Percentiles rank a stretch among this genome's conserved stretches.
Conservation (phyloP, 108 stramenopile genomes). For the Pseudonitzschia pungens region DNA sequence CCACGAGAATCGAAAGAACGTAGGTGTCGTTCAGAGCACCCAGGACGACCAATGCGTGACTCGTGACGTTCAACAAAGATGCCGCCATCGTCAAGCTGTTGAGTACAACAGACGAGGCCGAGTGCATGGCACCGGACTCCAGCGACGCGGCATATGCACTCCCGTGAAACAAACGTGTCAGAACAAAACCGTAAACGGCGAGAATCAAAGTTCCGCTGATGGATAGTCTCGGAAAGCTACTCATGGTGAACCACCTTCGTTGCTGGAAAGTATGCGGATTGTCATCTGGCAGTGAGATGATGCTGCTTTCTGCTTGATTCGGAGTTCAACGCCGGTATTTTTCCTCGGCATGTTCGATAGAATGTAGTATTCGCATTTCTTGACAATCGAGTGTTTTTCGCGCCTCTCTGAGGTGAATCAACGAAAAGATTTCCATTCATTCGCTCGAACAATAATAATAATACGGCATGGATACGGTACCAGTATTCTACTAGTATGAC, state of each 20-base stretch:
- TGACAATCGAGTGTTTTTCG: too few relatives aligned
- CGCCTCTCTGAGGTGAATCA: too few relatives aligned
- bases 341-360: too few relatives aligned
- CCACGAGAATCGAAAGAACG: conserved; percentile 6
- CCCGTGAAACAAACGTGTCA: not conserved
- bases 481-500: too few relatives aligned
- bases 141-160: not conserved
- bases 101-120: not conserved
- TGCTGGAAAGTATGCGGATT: too few relatives aligned
- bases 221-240: conserved; percentile 9
- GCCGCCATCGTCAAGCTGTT: not conserved
- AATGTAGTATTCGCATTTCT: too few relatives aligned
- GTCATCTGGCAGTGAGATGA: too few relatives aligned
- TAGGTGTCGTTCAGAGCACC: conserved; percentile 21
- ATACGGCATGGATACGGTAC: too few relatives aligned
- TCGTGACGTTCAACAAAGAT: not conserved
- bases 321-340: too few relatives aligned
- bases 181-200: not conserved
- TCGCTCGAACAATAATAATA: too few relatives aligned
- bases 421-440: too few relatives aligned
- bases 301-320: too few relatives aligned
- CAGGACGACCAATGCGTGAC: conserved; percentile 4
- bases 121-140: not conserved
- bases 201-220: conserved; percentile 4
- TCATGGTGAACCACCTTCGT: not conserved